A percentile compares a stretch with the other conserved stretches of the same genome.
Evolutionary conservation across 1,284 basidiomycete species (phyloP).

Genomic region (Moesziomyces sp.): DNA sequence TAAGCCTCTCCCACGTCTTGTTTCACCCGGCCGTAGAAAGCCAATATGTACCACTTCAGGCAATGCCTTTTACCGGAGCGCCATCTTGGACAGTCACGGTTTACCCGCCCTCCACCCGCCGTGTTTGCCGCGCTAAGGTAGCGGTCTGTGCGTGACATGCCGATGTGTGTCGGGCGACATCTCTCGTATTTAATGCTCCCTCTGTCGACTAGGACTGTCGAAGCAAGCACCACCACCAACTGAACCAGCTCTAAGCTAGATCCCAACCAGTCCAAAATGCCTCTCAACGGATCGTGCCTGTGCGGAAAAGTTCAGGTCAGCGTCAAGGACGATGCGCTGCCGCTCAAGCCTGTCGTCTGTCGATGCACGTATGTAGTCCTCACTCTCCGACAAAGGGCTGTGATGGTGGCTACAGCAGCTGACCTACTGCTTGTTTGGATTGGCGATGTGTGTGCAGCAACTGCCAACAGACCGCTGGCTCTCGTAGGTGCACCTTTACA

Average conservation of each 20-base stretch:
- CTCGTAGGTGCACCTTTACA: constrained; percentile 9
- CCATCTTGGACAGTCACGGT: too few species aligned
- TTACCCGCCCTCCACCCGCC: too few species aligned
- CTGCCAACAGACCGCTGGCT: constrained; percentile 36
- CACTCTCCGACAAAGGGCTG: not conserved
- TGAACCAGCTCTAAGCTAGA: not conserved
- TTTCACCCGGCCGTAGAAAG: not conserved
- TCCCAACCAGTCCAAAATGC: constrained; percentile 7
- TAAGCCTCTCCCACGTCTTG: constrained; percentile 52
- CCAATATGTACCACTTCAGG: too few species aligned
- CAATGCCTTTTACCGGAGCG: too few species aligned
- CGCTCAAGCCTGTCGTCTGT: constrained; percentile 25
- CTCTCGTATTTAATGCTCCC: too few species aligned
- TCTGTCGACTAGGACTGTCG: too few species aligned
- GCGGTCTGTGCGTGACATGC: too few species aligned
- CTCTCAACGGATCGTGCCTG: constrained; percentile 30
- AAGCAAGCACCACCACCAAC: not conserved
- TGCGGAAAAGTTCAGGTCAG: constrained; percentile 33
- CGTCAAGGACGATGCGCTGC: constrained; percentile 23
- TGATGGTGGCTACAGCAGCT: not conserved
- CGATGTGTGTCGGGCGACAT: not conserved
- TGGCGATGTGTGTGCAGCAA: constrained; percentile 9
- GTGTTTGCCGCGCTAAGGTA: too few species aligned
- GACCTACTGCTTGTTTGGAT: not conserved
- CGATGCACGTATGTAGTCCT: constrained; percentile 23